Evolutionary conservation across 352 stramenopile genomes (phyloP).

Genomic region (Pythium plurisporium): DNA sequence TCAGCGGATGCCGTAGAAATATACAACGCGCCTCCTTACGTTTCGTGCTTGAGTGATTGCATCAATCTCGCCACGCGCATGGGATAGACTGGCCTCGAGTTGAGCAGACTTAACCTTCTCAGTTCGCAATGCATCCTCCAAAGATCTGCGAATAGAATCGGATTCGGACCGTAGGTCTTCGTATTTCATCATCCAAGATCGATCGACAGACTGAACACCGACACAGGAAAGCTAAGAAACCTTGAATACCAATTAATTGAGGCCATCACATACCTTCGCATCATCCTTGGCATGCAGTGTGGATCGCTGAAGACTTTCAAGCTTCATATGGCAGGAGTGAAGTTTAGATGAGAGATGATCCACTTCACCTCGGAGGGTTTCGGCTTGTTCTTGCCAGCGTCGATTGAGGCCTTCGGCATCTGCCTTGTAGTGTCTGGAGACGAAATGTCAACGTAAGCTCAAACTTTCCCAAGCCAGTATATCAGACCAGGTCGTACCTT

Average conservation of each 20-base stretch:
- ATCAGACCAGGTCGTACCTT: conserved; percentile 15
- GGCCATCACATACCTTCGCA: conserved; percentile 28
- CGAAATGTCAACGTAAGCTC: not conserved
- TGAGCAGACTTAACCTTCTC: conserved; percentile 31
- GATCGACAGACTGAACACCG: conserved; percentile 12
- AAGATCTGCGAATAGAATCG: conserved; percentile 29
- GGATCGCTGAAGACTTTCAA: conserved; percentile 42
- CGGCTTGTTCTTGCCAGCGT: conserved; percentile 44
- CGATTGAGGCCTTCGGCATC: conserved; percentile 31
- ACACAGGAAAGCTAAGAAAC: not conserved
- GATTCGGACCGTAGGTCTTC: conserved; percentile 28
- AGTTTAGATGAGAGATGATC: conserved; percentile 41
- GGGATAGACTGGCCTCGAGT: conserved; percentile 32
- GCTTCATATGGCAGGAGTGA: conserved; percentile 39
- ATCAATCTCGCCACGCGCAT: conserved; percentile 31
- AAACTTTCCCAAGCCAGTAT: not conserved
- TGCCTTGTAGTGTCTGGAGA: conserved; percentile 38
- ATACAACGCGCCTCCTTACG: conserved; percentile 2
- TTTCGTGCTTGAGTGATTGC: conserved; percentile 24
- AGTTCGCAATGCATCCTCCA: conserved; percentile 43
- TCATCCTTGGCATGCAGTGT: conserved; percentile 40
- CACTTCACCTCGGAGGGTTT: conserved; percentile 31
- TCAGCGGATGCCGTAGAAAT: not conserved
- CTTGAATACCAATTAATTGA: not conserved
- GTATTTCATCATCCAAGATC: conserved; percentile 22